phyloP scores from a whole-genome alignment of 108 stramenopile genomes.

The Pseudonitzschia pungens region DNA sequence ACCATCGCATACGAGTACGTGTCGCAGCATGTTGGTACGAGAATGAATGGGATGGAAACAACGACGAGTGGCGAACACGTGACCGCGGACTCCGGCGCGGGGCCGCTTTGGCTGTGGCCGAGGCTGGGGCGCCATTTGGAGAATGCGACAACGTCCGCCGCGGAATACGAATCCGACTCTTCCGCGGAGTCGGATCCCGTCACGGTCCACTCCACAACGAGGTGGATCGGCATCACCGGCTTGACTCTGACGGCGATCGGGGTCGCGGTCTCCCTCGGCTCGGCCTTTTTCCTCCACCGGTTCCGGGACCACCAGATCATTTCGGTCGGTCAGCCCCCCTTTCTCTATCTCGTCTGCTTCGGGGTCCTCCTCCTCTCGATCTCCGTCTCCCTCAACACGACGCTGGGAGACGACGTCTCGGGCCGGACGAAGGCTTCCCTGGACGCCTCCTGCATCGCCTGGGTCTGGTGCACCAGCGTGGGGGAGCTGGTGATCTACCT shows the following conservation, averaged over 20 bases:
- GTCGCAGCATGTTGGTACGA: no score
- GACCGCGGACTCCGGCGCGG: no score
- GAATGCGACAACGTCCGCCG: neutral
- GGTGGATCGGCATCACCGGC: neutral
- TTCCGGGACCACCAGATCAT: slow-evolving; percentile 15
- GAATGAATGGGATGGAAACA: no score
- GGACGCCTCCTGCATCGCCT: slow-evolving; percentile 2
- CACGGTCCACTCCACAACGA: neutral
- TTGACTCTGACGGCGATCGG: slow-evolving; percentile 8
- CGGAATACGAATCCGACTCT: neutral
- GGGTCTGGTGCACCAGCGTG: slow-evolving; percentile 5
- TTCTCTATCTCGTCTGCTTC: slow-evolving; percentile 15
- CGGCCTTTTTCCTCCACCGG: slow-evolving; percentile 10
- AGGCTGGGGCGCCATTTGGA: slow-evolving; percentile 5
- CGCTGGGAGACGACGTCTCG: slow-evolving; percentile 11
- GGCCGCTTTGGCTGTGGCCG: no score
- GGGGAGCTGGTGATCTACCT: slow-evolving; percentile 15
- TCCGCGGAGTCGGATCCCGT: neutral
- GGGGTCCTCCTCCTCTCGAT: slow-evolving; percentile 12
- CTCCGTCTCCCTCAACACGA: neutral
- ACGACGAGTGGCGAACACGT: no score
- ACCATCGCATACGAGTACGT: no score
- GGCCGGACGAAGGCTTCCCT: neutral
- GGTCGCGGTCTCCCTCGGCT: slow-evolving; percentile 1
- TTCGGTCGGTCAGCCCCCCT: slow-evolving; percentile 19